Conservation (phyloP, 2,329 filamentous ascomycete species). For the Aspergillus arachidicola region DNA sequence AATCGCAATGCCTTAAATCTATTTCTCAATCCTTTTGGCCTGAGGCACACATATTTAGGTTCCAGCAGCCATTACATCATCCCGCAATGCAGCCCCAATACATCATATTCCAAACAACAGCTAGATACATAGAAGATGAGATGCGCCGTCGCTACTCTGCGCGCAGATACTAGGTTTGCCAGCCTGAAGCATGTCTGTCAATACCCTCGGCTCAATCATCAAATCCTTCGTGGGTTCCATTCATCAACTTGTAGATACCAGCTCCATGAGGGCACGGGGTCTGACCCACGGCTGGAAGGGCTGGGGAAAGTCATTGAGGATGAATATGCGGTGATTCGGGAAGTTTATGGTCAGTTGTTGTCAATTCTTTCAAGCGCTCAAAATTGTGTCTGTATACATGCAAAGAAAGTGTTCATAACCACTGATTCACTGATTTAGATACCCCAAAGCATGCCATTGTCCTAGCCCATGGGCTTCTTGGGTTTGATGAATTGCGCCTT, state of each 20-base stretch:
- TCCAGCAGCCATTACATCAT: not conserved
- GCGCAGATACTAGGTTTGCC: not conserved
- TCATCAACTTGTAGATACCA: constrained; percentile 16
- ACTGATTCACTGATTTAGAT: constrained; percentile 22
- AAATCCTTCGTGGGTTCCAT: constrained; percentile 20
- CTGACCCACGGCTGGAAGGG: constrained; percentile 55
- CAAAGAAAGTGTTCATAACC: not conserved
- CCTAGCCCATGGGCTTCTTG: constrained; percentile 66
- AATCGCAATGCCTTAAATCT: not conserved
- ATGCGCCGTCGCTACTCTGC: not conserved
- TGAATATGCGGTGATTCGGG: constrained; percentile 62
- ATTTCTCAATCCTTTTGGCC: not conserved
- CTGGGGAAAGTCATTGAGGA: constrained; percentile 60
- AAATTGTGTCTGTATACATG: not conserved
- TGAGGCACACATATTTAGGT: not conserved
- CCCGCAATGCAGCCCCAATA: not conserved
- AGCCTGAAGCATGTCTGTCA: not conserved
- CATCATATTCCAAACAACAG: not conserved
- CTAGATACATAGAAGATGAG: not conserved
- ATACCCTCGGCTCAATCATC: not conserved
- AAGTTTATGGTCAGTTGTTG: constrained; percentile 55
- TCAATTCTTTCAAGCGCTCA: too few species aligned
- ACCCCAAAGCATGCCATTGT: constrained; percentile 61
- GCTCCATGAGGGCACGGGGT: constrained; percentile 13
- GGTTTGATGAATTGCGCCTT: constrained; percentile 64